Evolutionary conservation across 2,329 filamentous ascomycete genomes (phyloP).

Genomic region (Elsinoe necatrix): DNA sequence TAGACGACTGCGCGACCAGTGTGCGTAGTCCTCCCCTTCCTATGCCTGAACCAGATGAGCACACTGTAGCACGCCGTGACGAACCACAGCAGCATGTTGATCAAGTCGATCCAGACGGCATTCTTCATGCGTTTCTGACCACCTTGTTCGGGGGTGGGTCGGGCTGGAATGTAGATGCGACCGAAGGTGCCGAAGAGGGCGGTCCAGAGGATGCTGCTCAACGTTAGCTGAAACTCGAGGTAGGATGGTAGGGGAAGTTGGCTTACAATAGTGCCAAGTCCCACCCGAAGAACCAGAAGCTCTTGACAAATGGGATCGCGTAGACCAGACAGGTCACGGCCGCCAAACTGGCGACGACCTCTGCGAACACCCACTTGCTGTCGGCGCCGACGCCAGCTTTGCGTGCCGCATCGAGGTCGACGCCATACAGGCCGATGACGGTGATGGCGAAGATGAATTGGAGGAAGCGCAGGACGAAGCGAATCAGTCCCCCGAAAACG

Average conservation of each 20-base stretch:
- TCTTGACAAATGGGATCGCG: constrained; percentile 52
- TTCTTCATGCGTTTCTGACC: constrained; percentile 71
- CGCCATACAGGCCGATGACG: constrained; percentile 70
- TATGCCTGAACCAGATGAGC: constrained; percentile 52
- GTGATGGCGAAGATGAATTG: constrained; percentile 70
- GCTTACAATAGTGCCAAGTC: constrained; percentile 57
- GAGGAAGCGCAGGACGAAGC: constrained; percentile 58
- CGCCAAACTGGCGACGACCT: constrained; percentile 58
- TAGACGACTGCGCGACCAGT: constrained; percentile 48
- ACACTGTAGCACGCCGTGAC: constrained; percentile 49
- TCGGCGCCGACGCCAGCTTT: constrained; percentile 46
- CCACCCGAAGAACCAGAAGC: constrained; percentile 53
- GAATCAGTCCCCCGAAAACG: constrained; percentile 42
- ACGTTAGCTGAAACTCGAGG: background rate
- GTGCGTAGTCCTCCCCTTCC: constrained; percentile 46
- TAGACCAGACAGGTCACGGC: constrained; percentile 55
- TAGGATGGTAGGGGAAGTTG: background rate
- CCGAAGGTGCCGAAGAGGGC: constrained; percentile 78
- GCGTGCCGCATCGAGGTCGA: constrained; percentile 52
- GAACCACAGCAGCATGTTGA: constrained; percentile 69
- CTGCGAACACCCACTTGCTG: constrained; percentile 72
- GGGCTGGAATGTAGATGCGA: constrained; percentile 64
- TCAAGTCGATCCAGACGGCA: constrained; percentile 58
- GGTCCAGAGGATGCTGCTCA: constrained; percentile 60
- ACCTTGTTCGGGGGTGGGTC: constrained; percentile 44